Base-by-base conservation (phyloP, 768 basidiomycete species). In the Agaricus subrufescens region DNA sequence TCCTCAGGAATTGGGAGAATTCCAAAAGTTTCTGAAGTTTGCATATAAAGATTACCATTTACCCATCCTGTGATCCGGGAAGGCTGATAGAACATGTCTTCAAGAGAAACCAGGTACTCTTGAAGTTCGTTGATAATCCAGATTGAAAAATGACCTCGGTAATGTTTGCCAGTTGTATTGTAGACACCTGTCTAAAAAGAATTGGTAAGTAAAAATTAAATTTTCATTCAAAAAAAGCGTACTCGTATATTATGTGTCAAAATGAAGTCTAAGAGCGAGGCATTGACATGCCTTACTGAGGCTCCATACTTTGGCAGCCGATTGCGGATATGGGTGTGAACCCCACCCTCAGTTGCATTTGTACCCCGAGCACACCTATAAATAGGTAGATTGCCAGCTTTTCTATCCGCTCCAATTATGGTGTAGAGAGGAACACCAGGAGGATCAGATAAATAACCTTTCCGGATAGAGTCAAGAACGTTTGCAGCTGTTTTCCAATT, bases 281-380 rank as follows among this genome's bases (percentile, higher is more conserved):
- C 60, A 50, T 67, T 52, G 2, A 58, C 50, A 61, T 66, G 63
- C 2, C 58, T 48, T 1, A 66, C 30, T 14, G 69, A 69, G 12
- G 56, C 61, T 9, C 61, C 65, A 39, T 59, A 67, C 3, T 60
- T 60, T 19, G 62, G 68, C 12, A 64, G 45, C 6, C 50, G 56
- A 34, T 64, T 49, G 1, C 55, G 58, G 8, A 72, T 57, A 51
- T 68, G 69, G 0, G 64, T 65, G 51, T 75, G 73, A 3, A 75
- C 67, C 9, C 69, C 69, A 25, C 73, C 71, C 59, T 75, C 68
- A 2, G 67, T 67, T 12, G 50, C 54, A 26, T 73, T 74, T 8
- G 74, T 73, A 0, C 71, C 71, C 3, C 64, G 56, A 1, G 61
- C 39, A 53, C 71, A 71, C 0, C 60, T 53, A 31, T 69, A 71